These are phyloP conservation scores for Cystobasidium onofrii DNA, from an alignment of 768 basidiomycete genomes.

Conservation along the genomic window DNA sequence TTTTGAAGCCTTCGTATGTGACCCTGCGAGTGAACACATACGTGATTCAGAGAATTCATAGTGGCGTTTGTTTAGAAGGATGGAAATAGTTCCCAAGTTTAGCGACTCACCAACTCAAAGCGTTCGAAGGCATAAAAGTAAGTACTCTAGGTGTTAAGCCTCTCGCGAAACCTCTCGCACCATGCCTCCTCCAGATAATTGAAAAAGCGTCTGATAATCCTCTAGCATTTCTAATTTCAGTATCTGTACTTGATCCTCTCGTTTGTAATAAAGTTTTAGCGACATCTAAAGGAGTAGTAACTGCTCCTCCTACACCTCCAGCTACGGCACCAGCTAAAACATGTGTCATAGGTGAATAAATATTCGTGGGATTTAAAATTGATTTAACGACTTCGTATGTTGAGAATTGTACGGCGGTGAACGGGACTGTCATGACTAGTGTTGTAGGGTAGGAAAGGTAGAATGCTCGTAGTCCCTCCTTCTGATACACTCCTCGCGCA, in stretches of 20 bases:
- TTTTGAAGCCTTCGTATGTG: slow-evolving; percentile 32
- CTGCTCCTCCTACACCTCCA: slow-evolving; percentile 85
- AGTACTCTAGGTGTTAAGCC: slow-evolving; percentile 84
- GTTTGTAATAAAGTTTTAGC: slow-evolving; percentile 96
- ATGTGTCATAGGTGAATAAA: slow-evolving; percentile 89
- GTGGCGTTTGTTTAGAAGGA: too few relatives aligned
- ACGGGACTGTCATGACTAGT: slow-evolving; percentile 88
- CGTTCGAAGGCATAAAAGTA: slow-evolving; percentile 93
- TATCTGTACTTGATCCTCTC: slow-evolving; percentile 75
- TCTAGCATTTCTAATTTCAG: slow-evolving; percentile 68
- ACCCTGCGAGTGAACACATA: neutral
- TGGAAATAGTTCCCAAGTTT: slow-evolving; percentile 53
- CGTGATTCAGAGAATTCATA: too few relatives aligned
- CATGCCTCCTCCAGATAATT: slow-evolving; percentile 80
- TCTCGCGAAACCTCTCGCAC: slow-evolving; percentile 71
- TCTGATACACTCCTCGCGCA: slow-evolving; percentile 70
- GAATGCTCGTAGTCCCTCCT: slow-evolving; percentile 82
- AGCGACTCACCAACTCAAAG: slow-evolving; percentile 68
- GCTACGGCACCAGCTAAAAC: slow-evolving; percentile 84
- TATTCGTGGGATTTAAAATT: slow-evolving; percentile 70
- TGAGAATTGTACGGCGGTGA: slow-evolving; percentile 95
- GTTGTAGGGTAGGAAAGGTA: slow-evolving; percentile 99
- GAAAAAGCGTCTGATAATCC: slow-evolving; percentile 82
- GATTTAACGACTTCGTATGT: slow-evolving; percentile 89
- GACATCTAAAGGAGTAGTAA: slow-evolving; percentile 94